Percentiles rank a stretch among this genome's conserved stretches.
Evolutionary conservation across 148 eudicot genomes (phyloP).

Genomic region (Limonium bicolor): DNA sequence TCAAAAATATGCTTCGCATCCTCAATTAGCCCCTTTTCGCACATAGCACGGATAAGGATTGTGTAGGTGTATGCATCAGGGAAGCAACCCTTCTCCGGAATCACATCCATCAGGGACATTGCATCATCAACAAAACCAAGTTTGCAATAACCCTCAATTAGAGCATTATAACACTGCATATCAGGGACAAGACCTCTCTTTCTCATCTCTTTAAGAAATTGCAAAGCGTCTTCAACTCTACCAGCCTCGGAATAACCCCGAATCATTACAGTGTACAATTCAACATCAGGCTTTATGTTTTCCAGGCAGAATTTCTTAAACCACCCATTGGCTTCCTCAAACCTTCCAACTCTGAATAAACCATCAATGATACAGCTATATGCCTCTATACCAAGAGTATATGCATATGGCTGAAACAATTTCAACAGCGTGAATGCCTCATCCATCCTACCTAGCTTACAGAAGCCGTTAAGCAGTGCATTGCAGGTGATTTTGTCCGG

Average conservation of each 20-base stretch:
- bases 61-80: constrained; percentile 54
- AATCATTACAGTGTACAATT: constrained; percentile 59
- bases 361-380: constrained; percentile 65
- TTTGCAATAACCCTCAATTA: constrained; percentile 74
- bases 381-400: constrained; percentile 22
- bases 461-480: constrained; percentile 56
- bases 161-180: constrained; percentile 56
- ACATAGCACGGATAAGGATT: constrained; percentile 66
- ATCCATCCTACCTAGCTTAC: constrained; percentile 49
- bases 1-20: constrained; percentile 53
- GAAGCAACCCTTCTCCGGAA: constrained; percentile 27
- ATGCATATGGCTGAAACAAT: constrained; percentile 30
- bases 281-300: constrained; percentile 44
- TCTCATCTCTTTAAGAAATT: constrained; percentile 46
- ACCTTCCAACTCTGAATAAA: constrained; percentile 42
- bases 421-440: constrained; percentile 30
- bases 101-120: constrained; percentile 49
- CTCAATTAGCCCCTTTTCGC: constrained; percentile 43
- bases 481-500: constrained; percentile 45
- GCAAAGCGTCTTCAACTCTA: constrained; percentile 37
- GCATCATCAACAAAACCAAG: constrained; percentile 52
- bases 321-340: constrained; percentile 42
- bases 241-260: constrained; percentile 38
- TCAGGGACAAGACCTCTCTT: constrained; percentile 53
- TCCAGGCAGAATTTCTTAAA: constrained; percentile 21